Base-by-base conservation (phyloP, 345 rosid species). In the Gossypium ekmanianum region DNA sequence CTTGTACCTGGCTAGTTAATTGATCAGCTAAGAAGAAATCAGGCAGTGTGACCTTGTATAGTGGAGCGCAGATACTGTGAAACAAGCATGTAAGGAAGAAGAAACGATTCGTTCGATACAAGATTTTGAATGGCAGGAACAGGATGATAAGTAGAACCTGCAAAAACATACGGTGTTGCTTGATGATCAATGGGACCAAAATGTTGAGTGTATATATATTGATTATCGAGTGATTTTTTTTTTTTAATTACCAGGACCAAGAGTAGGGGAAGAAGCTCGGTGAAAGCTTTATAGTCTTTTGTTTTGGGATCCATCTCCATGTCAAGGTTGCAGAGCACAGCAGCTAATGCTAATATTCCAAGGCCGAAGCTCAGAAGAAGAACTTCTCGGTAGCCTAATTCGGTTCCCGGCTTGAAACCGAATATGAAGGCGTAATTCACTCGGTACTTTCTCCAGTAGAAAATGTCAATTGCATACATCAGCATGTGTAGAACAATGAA, bases 11-110 rank as follows among this genome's bases (percentile, higher is more conserved):
- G 81, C 94, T 89, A 58, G 94, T 89, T 8, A 91, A 51, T 41
- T 91, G 94, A 77, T 89, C 97, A 16, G 90, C 97, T 71, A 89
- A 82, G 87, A 89, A 87, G 83, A 89, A 89, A 83, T 91, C 94
- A 0, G 90, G 97, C 26, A 87, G 88, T 39, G 65, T 87, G 20
- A 91, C 93, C 85, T 84, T 79, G 75, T 82, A 84, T 13, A 84
- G 80, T 45, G 87, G 85, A 34, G 87, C 85, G 26, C 81, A 79
- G 26, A 78, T 56, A 64, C 87, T 54, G 76, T 75, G 87, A 71
- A 73, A 50, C 76, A 82, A 69, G 48, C 85, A 41, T 26, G 76
- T 69, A 2, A 84, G 74, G 62, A 84, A 77, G 80, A 84, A 84
- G 39, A 77, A 57, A 1, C 87, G 83, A 61, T 83, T 84, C 68